Base-by-base conservation (phyloP, 176 grass and related monocot genomes). In the Musa schizocarpa region DNA sequence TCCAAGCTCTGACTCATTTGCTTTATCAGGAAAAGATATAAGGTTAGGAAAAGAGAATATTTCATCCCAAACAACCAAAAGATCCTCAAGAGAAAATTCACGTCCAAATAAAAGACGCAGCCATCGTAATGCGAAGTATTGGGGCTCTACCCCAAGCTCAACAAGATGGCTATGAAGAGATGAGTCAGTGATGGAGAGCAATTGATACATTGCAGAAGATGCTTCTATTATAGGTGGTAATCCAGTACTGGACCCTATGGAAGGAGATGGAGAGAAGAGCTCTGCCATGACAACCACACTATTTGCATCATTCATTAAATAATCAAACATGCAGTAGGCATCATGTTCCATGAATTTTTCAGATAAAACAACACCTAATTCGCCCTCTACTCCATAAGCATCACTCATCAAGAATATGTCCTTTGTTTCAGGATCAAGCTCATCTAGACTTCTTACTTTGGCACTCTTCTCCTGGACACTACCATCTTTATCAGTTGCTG, bases 281-380 rank as follows among this genome's bases (percentile, higher is more conserved):
- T 99, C 88, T 49, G 86, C 86, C 72, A 99, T 89, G 50, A 86
- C 82, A 75, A 99, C 84, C 12, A 89, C 81, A 57, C 91, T 88
- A 82, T 88, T 76, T 9, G 71, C 83, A 86, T 87, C 86, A 73
- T 87, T 82, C 95, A 99, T 99, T 83, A 94, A 83, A 79, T 65
- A 82, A 75, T 99, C 95, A 74, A 99, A 99, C 95, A 99, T 99
- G 77, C 86, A 88, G 72, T 91, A 94, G 20, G 88, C 86, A 69
- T 99, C 95, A 71, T 99, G 95, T 85, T 99, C 95, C 82, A 92
- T 89, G 77, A 99, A 99, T 73, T 99, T 99, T 78, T 94, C 95
- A 13, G 95, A 99, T 72, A 92, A 85, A 74, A 99, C 87, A 81
- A 99, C 83, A 76, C 90, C 95, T 82, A 99, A 82, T 75, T 99